A percentile compares a stretch with the other conserved stretches of the same genome.
Evolutionary conservation across 2,329 filamentous ascomycete species (phyloP).

Genomic region (Leptosphaerulina australis): DNA sequence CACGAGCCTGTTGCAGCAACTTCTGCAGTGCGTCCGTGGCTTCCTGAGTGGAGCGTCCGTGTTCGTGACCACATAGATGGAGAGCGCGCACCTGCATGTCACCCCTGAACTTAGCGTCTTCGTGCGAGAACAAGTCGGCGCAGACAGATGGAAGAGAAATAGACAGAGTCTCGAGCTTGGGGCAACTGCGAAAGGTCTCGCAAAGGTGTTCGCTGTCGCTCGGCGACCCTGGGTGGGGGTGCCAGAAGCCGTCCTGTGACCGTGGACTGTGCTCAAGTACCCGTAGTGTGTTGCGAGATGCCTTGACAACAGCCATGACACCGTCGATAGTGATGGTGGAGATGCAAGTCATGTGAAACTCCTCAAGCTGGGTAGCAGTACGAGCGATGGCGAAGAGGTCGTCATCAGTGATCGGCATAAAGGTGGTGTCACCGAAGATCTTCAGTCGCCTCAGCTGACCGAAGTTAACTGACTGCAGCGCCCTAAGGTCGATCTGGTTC

Average conservation of each 20-base stretch:
- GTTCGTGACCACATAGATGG: slow-evolving; percentile 53
- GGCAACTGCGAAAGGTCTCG: slow-evolving; percentile 54
- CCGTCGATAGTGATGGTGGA: slow-evolving; percentile 60
- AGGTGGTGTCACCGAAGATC: slow-evolving; percentile 60
- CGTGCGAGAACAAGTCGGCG: slow-evolving; percentile 54
- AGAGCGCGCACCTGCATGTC: slow-evolving; percentile 58
- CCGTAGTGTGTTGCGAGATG: slow-evolving; percentile 55
- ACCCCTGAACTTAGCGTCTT: slow-evolving; percentile 53
- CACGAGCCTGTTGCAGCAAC: slow-evolving; percentile 51
- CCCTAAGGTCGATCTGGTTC: slow-evolving; percentile 52
- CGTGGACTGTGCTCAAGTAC: slow-evolving; percentile 62
- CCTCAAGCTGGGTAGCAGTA: slow-evolving; percentile 58
- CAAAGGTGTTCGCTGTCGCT: slow-evolving; percentile 56
- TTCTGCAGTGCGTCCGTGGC: slow-evolving; percentile 48
- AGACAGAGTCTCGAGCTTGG: slow-evolving; percentile 56
- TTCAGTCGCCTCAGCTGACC: slow-evolving; percentile 58
- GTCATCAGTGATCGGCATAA: slow-evolving; percentile 58
- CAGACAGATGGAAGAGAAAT: slow-evolving; percentile 58
- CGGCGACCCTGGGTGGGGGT: slow-evolving; percentile 56
- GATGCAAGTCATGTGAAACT: slow-evolving; percentile 61
- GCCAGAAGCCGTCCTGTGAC: slow-evolving; percentile 59
- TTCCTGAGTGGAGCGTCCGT: slow-evolving; percentile 44
- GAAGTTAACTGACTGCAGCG: slow-evolving; percentile 58
- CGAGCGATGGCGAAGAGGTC: slow-evolving; percentile 58
- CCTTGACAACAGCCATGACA: slow-evolving; percentile 59